Conservation (phyloP, 1,284 basidiomycete species). For the Ustilago tritici region DNA sequence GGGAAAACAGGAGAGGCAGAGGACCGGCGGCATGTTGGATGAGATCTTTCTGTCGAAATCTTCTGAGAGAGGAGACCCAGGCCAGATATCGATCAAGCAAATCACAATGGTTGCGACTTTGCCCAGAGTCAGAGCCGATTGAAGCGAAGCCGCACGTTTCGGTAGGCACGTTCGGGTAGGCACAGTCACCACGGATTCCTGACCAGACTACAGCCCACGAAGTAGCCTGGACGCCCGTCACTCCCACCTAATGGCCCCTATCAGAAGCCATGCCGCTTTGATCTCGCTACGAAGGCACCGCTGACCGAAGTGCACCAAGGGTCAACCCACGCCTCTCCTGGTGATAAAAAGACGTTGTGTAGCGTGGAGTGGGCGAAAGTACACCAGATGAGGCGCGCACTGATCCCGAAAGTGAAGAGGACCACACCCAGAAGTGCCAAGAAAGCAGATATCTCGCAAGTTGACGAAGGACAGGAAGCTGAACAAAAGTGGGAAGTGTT, state of each 20-base stretch:
- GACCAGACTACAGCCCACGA: neutral
- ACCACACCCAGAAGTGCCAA: neutral
- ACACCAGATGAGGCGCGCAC: neutral
- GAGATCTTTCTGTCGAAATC: slow-evolving; percentile 10
- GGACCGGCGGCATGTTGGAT: slow-evolving; percentile 11
- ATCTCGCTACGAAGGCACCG: neutral
- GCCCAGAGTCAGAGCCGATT: neutral
- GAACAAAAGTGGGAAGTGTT: neutral
- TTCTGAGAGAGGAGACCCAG: slow-evolving; percentile 15
- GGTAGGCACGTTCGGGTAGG: no score
- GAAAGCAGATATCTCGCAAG: neutral
- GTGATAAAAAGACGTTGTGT: neutral
- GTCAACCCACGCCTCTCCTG: neutral
- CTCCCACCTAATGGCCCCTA: neutral
- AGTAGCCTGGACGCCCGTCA: neutral
- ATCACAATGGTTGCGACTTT: neutral
- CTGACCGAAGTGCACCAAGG: neutral
- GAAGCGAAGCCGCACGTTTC: neutral
- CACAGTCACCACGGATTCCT: neutral
- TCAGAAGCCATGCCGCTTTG: neutral
- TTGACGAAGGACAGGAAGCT: slow-evolving; percentile 3
- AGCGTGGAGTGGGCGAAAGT: neutral
- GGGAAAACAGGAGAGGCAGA: slow-evolving; percentile 1
- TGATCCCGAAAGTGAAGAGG: neutral
- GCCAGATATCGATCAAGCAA: neutral